Base-by-base conservation (phyloP, 202 grass and related monocot species). In the Musa balbisiana region DNA sequence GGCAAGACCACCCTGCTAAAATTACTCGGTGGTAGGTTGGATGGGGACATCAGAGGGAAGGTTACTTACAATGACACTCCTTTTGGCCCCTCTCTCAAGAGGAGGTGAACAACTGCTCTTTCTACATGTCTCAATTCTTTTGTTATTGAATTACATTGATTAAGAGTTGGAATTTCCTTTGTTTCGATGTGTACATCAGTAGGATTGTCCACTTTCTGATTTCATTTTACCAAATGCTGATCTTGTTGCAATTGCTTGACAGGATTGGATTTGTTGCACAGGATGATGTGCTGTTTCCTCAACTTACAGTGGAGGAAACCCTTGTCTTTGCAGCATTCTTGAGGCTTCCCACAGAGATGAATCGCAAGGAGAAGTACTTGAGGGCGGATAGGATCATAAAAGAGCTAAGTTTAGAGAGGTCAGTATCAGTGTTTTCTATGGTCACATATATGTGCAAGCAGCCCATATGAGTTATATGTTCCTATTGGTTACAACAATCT, bases 191-290 rank as follows among this genome's bases (percentile, higher is more conserved):
- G 33, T 43, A 43, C 33, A 43, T 43, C 49, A 29, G 14, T 17
- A 16, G 55, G 55, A 58, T 5, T 58, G 3, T 58, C 17, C 55
- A 13, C 16, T 19, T 58, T 24, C 2, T 64, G 21, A 24, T 25
- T 64, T 24, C 21, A 12, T 23, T 23, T 24, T 20, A 24, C 10
- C 21, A 22, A 24, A 11, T 24, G 62, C 27, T 69, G 16, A 70
- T 17, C 17, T 21, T 8, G 67, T 24, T 82, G 62, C 56, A 51
- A 75, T 10, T 82, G 43, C 16, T 23, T n/a, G 73, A 49, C 84
- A 97, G 90, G 84, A 97, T 97, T 78, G 93, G 93, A 55, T 97
- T 97, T 69, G 93, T 97, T 52, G 92, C 93, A 11, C 93, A 97
- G 81, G 90, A 97, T 60, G 90, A 97, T 73, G 90, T 97, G 20